A percentile compares a stretch with the other conserved stretches of the same genome.
These are phyloP conservation scores for Acanthamoeba triangularis DNA, from an alignment of 208 protist genomes.

Conservation along the genomic window DNA sequence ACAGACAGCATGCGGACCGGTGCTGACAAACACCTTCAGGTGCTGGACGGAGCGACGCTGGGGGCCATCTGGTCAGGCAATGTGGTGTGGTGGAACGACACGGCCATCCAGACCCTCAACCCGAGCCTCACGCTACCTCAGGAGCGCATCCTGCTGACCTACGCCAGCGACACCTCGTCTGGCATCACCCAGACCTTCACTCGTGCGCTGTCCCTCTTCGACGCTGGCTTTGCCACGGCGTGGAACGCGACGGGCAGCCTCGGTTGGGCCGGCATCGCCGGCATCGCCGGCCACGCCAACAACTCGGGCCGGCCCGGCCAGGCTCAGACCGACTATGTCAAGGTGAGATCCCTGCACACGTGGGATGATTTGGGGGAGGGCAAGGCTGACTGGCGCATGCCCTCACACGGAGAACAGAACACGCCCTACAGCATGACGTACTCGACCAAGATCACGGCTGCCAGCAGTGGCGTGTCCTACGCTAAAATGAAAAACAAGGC, in stretches of 20 bases:
- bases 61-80: background rate
- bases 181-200: background rate
- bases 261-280: background rate
- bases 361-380: background rate
- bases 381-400: background rate
- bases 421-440: slow-evolving; percentile 63
- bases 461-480: background rate
- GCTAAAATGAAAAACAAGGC: slow-evolving; percentile 32
- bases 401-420: background rate
- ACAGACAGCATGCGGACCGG: no score
- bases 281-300: slow-evolving; percentile 12
- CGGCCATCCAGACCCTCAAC: slow-evolving; percentile 30
- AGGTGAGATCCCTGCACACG: background rate
- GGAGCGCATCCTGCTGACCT: slow-evolving; percentile 6
- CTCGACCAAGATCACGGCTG: background rate
- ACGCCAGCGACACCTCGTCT: background rate
- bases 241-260: background rate
- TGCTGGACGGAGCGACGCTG: background rate
- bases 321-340: background rate
- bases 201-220: background rate
- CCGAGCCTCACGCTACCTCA: background rate
- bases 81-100: slow-evolving; percentile 30
- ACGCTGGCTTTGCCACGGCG: background rate
- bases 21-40: background rate
- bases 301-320: background rate